phyloP scores from a whole-genome alignment of 495 filamentous ascomycete species.

The Endocarpon pusillum region DNA sequence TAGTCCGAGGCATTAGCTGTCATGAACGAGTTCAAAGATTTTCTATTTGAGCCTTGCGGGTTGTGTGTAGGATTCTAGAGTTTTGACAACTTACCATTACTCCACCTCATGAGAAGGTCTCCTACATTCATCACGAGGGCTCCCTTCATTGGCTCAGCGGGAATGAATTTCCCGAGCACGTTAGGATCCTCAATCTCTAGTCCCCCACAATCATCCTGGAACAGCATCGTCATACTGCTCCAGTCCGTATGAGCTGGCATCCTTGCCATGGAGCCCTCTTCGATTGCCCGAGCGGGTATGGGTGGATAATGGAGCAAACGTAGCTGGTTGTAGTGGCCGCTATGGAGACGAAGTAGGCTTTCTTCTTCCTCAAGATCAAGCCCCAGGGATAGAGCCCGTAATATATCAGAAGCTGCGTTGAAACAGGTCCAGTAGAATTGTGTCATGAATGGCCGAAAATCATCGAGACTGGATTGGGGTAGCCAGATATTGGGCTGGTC shows the following conservation, averaged over 20 bases:
- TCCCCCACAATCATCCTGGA: slow-evolving; percentile 36
- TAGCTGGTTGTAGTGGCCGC: slow-evolving; percentile 42
- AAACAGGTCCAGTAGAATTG: slow-evolving; percentile 39
- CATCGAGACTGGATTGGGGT: slow-evolving; percentile 37
- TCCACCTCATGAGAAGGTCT: slow-evolving; percentile 44
- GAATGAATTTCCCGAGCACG: slow-evolving; percentile 30
- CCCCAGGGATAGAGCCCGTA: slow-evolving; percentile 36
- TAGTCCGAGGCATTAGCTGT: slow-evolving; percentile 4
- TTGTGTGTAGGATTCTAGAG: no score
- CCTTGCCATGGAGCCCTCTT: slow-evolving; percentile 28
- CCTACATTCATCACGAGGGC: slow-evolving; percentile 41
- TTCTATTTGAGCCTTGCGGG: no score
- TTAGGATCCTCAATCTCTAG: slow-evolving; percentile 39
- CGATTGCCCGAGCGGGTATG: slow-evolving; percentile 27
- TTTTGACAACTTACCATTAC: slow-evolving; percentile 32
- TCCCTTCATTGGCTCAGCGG: slow-evolving; percentile 30
- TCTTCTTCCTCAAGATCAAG: slow-evolving; percentile 29
- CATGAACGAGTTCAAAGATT: neutral
- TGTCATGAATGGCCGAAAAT: slow-evolving; percentile 40
- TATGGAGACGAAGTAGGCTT: slow-evolving; percentile 35
- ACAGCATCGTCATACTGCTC: slow-evolving; percentile 33
- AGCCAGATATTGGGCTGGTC: slow-evolving; percentile 49
- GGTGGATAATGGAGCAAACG: slow-evolving; percentile 50
- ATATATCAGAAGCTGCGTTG: slow-evolving; percentile 24
- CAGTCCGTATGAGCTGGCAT: slow-evolving; percentile 39